Base-by-base conservation (phyloP, 78 protist genomes). In the Mastigamoeba balamuthi region DNA sequence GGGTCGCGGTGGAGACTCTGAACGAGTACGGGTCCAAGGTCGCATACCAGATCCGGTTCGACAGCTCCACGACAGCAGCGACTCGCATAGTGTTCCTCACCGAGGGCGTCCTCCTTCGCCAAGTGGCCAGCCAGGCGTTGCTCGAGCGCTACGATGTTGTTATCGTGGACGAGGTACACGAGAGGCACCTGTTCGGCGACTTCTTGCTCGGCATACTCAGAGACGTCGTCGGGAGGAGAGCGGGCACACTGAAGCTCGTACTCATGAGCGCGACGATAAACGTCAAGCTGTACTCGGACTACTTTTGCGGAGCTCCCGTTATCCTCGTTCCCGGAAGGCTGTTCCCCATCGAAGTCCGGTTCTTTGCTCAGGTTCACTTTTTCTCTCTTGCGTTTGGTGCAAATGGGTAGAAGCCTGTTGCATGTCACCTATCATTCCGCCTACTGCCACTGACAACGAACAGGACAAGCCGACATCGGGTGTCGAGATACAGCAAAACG, bases 111-210 rank as follows among this genome's bases (percentile, higher is more conserved):
- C 1, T 77, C 28, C 30, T 69, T 9, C 70, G 43, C 33, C 30
- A 67, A 23, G 70, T 17, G 17, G 69, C 30, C 77, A 2, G 4
- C 38, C 41, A 74, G 35, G n/a, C 1, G 30, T 6, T 29, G 66
- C 3, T 0, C 33, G 6, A 1, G 41, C 17, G 17, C 33, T 69
- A 7, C n/a, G 78, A 48, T 7, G 40, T 53, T 2, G 23, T 74
- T 28, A 67, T 77, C 73, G n/a, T 77, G 28, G 81, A 77, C 63
- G 81, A 77, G 37, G 81, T 70, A 1, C 81, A 77, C 28, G 81
- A 77, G 28, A 41, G 81, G 3, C 9, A 28, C 6, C 28, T 77
- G 10, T 9, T 7, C 4, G 1, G 37, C 33, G 81, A 77, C 74
- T 68, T 77, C 35, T 74, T 77, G 43, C 81, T 77, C 40, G 75